Conservation (phyloP, 306 rosid species). For the Cucurbita maxima region DNA sequence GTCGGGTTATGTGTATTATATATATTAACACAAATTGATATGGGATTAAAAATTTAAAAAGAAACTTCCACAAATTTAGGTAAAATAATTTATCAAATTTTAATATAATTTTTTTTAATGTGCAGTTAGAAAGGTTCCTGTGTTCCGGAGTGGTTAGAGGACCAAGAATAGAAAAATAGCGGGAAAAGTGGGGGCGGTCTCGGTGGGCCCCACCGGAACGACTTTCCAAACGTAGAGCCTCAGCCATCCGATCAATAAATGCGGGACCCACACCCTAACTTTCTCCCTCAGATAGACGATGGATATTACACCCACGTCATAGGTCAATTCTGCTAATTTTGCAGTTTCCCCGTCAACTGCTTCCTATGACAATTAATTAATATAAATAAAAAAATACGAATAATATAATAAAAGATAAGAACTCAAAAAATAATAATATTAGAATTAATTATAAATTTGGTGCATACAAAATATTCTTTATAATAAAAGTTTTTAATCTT, state of each 20-base stretch:
- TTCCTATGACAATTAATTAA: neutral
- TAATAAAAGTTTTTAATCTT: too few relatives aligned
- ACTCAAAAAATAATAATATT: too few relatives aligned
- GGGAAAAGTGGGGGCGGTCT: conserved; percentile 11
- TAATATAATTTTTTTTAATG: neutral
- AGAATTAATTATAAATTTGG: too few relatives aligned
- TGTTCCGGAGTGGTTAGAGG: conserved; percentile 19
- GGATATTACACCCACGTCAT: neutral
- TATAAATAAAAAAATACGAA: neutral
- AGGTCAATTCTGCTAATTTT: neutral
- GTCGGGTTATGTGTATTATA: too few relatives aligned
- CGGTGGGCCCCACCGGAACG: conserved; percentile 4
- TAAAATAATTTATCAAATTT: neutral
- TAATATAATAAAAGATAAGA: neutral
- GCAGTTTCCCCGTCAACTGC: conserved; percentile 1
- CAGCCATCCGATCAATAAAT: neutral
- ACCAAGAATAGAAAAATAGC: neutral
- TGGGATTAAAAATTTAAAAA: too few relatives aligned
- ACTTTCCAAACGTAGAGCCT: neutral
- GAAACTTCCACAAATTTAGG: too few relatives aligned
- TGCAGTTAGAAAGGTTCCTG: conserved; percentile 1
- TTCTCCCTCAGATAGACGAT: neutral
- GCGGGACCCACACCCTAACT: neutral
- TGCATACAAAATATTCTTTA: too few relatives aligned
- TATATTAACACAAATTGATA: too few relatives aligned